Conservation (phyloP, 306 rosid species). For the Adenanthera pavonina region DNA sequence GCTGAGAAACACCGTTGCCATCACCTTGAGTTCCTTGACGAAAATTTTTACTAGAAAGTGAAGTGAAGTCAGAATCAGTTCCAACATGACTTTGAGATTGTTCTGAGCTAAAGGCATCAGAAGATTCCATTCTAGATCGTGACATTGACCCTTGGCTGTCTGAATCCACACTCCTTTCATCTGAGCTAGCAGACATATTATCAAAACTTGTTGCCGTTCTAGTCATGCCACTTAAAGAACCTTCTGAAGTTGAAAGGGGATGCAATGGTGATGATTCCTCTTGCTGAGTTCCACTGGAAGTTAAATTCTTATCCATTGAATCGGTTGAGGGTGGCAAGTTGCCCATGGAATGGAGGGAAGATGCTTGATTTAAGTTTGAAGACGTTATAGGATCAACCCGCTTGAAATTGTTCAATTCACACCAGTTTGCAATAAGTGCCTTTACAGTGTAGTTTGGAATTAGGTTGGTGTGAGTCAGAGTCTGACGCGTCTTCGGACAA, state of each 20-base stretch:
- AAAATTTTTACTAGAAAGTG: constrained; percentile 37
- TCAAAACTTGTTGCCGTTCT: constrained; percentile 57
- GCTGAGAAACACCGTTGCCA: constrained; percentile 40
- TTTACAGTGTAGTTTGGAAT: constrained; percentile 75
- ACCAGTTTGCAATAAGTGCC: constrained; percentile 78
- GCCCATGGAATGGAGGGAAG: constrained; percentile 62
- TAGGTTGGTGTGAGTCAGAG: constrained; percentile 67
- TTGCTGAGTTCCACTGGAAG: constrained; percentile 41
- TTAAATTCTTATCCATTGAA: constrained; percentile 52
- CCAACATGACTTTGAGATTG: constrained; percentile 47
- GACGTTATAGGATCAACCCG: constrained; percentile 59
- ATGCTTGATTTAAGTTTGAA: constrained; percentile 45
- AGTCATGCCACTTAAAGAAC: constrained; percentile 46
- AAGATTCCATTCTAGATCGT: constrained; percentile 56
- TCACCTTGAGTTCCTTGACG: constrained; percentile 51
- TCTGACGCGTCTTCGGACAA: constrained; percentile 88
- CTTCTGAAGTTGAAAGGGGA: constrained; percentile 55
- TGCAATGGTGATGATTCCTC: constrained; percentile 59
- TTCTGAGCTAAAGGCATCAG: constrained; percentile 42
- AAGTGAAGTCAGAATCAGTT: constrained; percentile 35
- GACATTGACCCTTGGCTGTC: constrained; percentile 48
- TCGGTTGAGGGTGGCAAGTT: constrained; percentile 62
- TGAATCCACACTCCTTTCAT: constrained; percentile 49
- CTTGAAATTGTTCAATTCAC: constrained; percentile 78
- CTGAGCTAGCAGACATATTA: constrained; percentile 54